Base-by-base conservation (phyloP, 768 basidiomycete species). In the Trametes cingulata region DNA sequence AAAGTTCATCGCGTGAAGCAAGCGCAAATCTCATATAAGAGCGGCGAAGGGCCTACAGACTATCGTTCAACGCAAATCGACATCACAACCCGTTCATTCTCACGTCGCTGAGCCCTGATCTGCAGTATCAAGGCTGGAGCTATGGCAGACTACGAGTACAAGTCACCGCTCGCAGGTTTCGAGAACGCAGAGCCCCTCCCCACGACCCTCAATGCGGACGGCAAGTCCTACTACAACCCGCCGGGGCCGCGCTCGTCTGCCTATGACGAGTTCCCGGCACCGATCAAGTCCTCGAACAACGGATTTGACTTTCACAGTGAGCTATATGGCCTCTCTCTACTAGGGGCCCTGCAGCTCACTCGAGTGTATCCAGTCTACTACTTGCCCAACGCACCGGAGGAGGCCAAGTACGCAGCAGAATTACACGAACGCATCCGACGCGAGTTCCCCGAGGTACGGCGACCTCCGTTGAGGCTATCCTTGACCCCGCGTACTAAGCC, bases 241-340 rank as follows among this genome's bases (percentile, higher is more conserved):
- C 79, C 82, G 1, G 74, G 71, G 2, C 72, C 73, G 22, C 75
- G 69, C 61, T 87, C 88, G 0, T 22, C 74, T 1, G 77, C 80
- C 0, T 89, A 89, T 63, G 73, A 81, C 10, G 62, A 73, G 9
- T 86, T 87, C 61, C 84, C 83, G 0, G 58, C 77, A 9, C 86
- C 85, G 6, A 84, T 89, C 56, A 72, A 74, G 46, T 58, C 78
- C 1, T 74, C 76, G 35, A 81, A 81, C 49, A 82, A 86, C 48
- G 87, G 84, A 0, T 89, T 90, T 63, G 88, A 90, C 71, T 90
- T 90, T 66, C 88, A 90, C 67, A 80, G 88, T 85, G 58, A 72
- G 85, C 36, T 20, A 9, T 7, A n/a, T n/a, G n/a, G n/a, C n/a
- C n/a, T n/a, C n/a, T n/a, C 6, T n/a, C 37, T 42, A 41, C 27